phyloP scores from a whole-genome alignment of 1,139 yeast genomes.

The Candida labiduridarum region DNA sequence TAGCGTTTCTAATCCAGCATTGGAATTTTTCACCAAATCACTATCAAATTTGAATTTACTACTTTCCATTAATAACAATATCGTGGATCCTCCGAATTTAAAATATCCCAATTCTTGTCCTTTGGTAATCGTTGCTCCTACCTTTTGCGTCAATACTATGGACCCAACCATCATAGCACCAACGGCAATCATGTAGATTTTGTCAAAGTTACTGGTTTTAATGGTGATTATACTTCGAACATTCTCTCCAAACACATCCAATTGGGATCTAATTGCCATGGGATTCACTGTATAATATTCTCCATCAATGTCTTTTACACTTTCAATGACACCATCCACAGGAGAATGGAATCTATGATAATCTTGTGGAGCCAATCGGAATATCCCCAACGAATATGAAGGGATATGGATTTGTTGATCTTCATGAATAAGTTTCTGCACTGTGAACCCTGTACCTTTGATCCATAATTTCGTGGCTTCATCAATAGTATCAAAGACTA shows the following conservation, averaged over 20 bases:
- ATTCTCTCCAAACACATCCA: slow-evolving; percentile 94
- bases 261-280: slow-evolving; percentile 86
- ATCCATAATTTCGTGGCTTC: slow-evolving; percentile 84
- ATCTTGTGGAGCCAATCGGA: slow-evolving; percentile 94
- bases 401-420: slow-evolving; percentile 53
- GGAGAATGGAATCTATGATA: slow-evolving; percentile 94
- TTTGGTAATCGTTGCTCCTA: slow-evolving; percentile 58
- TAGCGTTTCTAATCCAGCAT: slow-evolving; percentile 73
- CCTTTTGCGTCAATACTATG: slow-evolving; percentile 68
- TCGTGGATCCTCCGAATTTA: slow-evolving; percentile 94
- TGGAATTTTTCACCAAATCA: slow-evolving; percentile 72
- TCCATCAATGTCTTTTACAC: slow-evolving; percentile 73
- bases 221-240: slow-evolving; percentile 78
- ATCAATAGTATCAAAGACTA: slow-evolving; percentile 64
- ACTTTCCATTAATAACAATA: slow-evolving; percentile 55
- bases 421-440: slow-evolving; percentile 64
- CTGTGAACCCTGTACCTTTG: slow-evolving; percentile 78
- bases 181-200: slow-evolving; percentile 75
- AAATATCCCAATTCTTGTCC: slow-evolving; percentile 92
- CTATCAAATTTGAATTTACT: slow-evolving; percentile 58
- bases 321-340: slow-evolving; percentile 70
- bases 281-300: slow-evolving; percentile 97
- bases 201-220: slow-evolving; percentile 72
- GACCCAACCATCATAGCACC: slow-evolving; percentile 99
- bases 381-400: slow-evolving; percentile 65